Conservation (phyloP, 2,329 filamentous ascomycete genomes). For the Ascochyta pisi region DNA sequence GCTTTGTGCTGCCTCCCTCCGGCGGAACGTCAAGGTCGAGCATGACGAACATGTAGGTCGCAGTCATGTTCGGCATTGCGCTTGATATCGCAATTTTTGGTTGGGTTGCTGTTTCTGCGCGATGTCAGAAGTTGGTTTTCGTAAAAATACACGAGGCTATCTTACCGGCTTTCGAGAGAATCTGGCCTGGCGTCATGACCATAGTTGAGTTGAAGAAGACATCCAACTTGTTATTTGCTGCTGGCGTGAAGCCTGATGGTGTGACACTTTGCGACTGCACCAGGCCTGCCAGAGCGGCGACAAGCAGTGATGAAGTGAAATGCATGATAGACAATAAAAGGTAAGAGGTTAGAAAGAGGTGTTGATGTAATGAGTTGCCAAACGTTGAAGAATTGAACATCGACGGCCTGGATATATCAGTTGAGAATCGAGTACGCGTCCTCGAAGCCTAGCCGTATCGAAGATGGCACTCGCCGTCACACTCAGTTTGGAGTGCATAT, state of each 20-base stretch:
- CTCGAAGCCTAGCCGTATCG: conserved; percentile 20
- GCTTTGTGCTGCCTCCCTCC: conserved; percentile 27
- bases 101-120: conserved; percentile 32
- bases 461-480: conserved; percentile 31
- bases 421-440: conserved; percentile 30
- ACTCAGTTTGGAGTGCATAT: conserved; percentile 25
- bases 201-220: conserved; percentile 42
- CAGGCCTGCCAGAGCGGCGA: conserved; percentile 31
- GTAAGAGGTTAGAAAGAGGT: neutral
- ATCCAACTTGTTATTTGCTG: conserved; percentile 36
- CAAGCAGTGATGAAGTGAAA: conserved; percentile 31
- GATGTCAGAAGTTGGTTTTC: conserved; percentile 11
- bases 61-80: conserved; percentile 18
- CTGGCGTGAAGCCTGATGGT: conserved; percentile 40
- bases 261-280: conserved; percentile 40
- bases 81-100: conserved; percentile 39
- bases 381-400: neutral
- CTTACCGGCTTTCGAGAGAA: conserved; percentile 40
- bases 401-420: conserved; percentile 25
- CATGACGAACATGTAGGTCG: conserved; percentile 47
- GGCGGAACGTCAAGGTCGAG: conserved; percentile 46
- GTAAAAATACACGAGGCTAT: neutral
- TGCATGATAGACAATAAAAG: conserved; percentile 27
- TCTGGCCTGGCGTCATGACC: conserved; percentile 38
- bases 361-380: neutral